These are phyloP conservation scores for Cyberlindnera maclurae DNA, from an alignment of 805 yeast genomes.

Conservation along the genomic window DNA sequence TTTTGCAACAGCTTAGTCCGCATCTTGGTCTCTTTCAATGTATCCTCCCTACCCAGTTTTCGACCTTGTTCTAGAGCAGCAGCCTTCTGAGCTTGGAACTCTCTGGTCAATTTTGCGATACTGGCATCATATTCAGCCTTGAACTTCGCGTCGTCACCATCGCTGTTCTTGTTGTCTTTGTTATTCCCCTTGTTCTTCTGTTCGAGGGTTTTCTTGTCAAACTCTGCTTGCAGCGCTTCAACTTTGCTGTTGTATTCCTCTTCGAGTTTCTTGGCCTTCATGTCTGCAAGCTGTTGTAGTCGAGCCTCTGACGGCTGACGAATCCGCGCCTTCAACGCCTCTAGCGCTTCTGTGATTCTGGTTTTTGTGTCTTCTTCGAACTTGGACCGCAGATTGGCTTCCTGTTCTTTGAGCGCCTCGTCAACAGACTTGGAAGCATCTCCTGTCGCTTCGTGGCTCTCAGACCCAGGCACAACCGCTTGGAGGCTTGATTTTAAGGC, in stretches of 20 bases:
- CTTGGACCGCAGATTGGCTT: conserved; percentile 20
- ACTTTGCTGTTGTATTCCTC: conserved; percentile 24
- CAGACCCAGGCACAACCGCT: conserved; percentile 3
- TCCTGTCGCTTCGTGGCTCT: conserved; percentile 1
- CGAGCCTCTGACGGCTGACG: conserved; percentile 33
- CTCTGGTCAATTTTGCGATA: conserved; percentile 24
- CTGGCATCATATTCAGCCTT: conserved; percentile 26
- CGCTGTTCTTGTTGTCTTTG: too few relatives aligned
- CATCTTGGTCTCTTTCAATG: conserved; percentile 29
- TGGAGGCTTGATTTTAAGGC: conserved; percentile 4
- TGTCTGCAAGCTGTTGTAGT: conserved; percentile 22
- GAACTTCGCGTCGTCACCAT: conserved; percentile 7
- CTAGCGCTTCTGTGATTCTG: conserved; percentile 19
- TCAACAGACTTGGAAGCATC: conserved; percentile 5
- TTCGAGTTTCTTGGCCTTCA: conserved; percentile 22
- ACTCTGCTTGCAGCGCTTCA: conserved; percentile 23
- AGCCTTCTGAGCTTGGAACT: conserved; percentile 21
- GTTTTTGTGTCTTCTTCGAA: conserved; percentile 20
- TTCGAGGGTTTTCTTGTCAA: conserved; percentile 16
- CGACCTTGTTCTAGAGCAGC: conserved; percentile 15
- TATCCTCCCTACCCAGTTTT: conserved; percentile 21
- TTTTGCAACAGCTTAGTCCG: conserved; percentile 34
- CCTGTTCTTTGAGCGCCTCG: conserved; percentile 19
- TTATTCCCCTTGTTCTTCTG: too few relatives aligned
- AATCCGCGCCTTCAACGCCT: conserved; percentile 25